Percentiles rank a stretch among this genome's conserved stretches.
phyloP scores from a whole-genome alignment of 2,329 filamentous ascomycete genomes.

The Penicillium rolfsii region DNA sequence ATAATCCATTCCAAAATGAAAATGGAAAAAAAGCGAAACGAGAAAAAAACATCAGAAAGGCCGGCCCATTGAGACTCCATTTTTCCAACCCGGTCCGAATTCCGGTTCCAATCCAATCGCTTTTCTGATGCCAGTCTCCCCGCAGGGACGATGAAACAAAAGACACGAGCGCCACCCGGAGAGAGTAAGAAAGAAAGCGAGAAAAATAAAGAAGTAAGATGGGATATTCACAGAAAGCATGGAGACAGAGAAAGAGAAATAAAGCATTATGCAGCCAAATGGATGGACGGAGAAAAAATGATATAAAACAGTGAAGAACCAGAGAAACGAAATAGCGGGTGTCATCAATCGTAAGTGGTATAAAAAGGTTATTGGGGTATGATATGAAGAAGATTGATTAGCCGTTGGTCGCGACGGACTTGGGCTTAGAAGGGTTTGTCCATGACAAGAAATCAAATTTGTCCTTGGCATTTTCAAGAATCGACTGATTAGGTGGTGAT shows the following conservation, averaged over 20 bases:
- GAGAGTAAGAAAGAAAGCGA: slow-evolving; percentile 4
- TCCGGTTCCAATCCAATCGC: slow-evolving; percentile 13
- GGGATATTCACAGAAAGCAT: slow-evolving; percentile 31
- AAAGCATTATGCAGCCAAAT: slow-evolving; percentile 19
- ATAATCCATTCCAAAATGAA: slow-evolving; percentile 10
- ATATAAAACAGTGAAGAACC: slow-evolving; percentile 14
- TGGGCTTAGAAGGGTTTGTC: slow-evolving; percentile 51
- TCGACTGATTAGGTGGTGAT: slow-evolving; percentile 36
- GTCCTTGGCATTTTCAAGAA: slow-evolving; percentile 50
- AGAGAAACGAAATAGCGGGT: slow-evolving; percentile 14
- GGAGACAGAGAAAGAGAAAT: slow-evolving; percentile 1
- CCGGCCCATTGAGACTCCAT: slow-evolving; percentile 26
- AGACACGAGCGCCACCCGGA: slow-evolving; percentile 23
- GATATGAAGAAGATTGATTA: slow-evolving; percentile 22
- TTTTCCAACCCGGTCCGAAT: slow-evolving; percentile 22
- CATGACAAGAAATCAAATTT: slow-evolving; percentile 58
- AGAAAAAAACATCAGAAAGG: slow-evolving; percentile 11
- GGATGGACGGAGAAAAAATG: slow-evolving; percentile 8
- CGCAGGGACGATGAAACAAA: slow-evolving; percentile 13
- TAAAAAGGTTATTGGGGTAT: slow-evolving; percentile 13
- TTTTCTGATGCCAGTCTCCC: slow-evolving; percentile 27
- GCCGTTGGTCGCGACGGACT: slow-evolving; percentile 43
- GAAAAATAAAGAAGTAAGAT: slow-evolving; percentile 6
- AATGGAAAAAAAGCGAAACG: slow-evolving; percentile 16
- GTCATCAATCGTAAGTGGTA: slow-evolving; percentile 29